Base-by-base conservation (phyloP, 78 protist species). In the Pigoraptor vietnamica region DNA sequence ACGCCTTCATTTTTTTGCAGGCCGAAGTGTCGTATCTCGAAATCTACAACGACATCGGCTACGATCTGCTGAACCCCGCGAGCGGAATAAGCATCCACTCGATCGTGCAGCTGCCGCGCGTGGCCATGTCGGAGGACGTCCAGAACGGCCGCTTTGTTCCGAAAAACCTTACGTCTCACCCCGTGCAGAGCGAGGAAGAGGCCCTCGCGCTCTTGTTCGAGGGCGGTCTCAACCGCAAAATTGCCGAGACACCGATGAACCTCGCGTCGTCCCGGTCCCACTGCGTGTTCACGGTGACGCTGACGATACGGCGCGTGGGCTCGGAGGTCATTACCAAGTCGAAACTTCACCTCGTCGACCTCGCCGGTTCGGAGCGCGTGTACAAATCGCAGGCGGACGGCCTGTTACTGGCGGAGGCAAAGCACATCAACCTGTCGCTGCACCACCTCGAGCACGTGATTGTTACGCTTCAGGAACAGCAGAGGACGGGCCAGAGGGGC, bases 361-460 rank as follows among this genome's bases (percentile, higher is more conserved):
- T 94, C 23, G 95, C 95, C 23, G 97, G 97, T 14, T 93, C 95
- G 2, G 97, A 95, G 90, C 90, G 93, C 14, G 91, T 40, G 40
- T 0, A 40, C 32, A n/a, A 24, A 25, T 86, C 95, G 0, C 91
- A 90, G 32, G 94, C 94, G 21, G 67, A 23, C 14, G 9, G n/a
- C 19, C 32, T 29, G 21, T 32, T 91, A 0, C 92, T 88, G 88
- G 86, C 40, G 24, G 96, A 98, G 93, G 98, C 99, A 0, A 95
- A 97, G 19, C 91, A 81, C 91, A 98, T 98, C 95, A 98, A 98
- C 95, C 94, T 95, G 93, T 92, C 96, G 24, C 96, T 98, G 32
- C 93, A 97, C 2, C 95, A 98, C 33, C 92, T 98, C 35, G 98
- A 98, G 24, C 90, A 98, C 0, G 99, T 98, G 36, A 98, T 98